Percentiles rank a stretch among this genome's conserved stretches.
Conservation (phyloP, 2,329 filamentous ascomycete genomes). For the Colletotrichum spinosum region DNA sequence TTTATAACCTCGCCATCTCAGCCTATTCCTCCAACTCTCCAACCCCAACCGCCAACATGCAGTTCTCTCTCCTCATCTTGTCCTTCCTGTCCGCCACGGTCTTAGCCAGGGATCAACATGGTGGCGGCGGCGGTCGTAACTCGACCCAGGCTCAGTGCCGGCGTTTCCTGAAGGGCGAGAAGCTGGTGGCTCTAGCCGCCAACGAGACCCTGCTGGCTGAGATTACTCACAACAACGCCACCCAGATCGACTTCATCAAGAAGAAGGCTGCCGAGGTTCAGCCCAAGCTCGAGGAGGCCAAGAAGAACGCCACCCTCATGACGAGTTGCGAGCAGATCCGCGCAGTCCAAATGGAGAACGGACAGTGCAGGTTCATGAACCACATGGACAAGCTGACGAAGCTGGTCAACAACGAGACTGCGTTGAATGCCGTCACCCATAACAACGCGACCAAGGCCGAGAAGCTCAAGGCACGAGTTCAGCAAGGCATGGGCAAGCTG, state of each 20-base stretch:
- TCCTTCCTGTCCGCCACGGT: conserved; percentile 25
- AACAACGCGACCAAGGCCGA: conserved; percentile 46
- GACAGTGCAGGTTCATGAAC: conserved; percentile 45
- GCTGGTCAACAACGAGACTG: conserved; percentile 42
- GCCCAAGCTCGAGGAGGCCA: conserved; percentile 45
- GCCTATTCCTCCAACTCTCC: background rate
- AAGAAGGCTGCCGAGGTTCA: conserved; percentile 47
- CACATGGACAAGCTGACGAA: conserved; percentile 42
- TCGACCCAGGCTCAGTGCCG: conserved; percentile 48
- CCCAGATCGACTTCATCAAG: conserved; percentile 50
- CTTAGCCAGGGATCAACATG: conserved; percentile 45
- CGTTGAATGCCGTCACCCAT: conserved; percentile 40
- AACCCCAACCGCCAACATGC: conserved; percentile 27
- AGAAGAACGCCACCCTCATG: conserved; percentile 50
- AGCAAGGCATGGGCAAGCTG: conserved; percentile 34
- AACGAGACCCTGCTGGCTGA: conserved; percentile 50
- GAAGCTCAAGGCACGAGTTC: conserved; percentile 41
- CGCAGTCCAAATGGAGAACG: conserved; percentile 44
- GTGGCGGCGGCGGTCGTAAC: conserved; percentile 37
- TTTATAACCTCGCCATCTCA: conserved; percentile 3
- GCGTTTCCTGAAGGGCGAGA: conserved; percentile 45
- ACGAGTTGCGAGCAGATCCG: conserved; percentile 46
- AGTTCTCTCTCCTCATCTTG: conserved; percentile 32
- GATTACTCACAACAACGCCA: conserved; percentile 49
- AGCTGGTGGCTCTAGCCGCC: conserved; percentile 46